phyloP scores from a whole-genome alignment of 352 stramenopile species.

The Elongisporangium prolatum region DNA sequence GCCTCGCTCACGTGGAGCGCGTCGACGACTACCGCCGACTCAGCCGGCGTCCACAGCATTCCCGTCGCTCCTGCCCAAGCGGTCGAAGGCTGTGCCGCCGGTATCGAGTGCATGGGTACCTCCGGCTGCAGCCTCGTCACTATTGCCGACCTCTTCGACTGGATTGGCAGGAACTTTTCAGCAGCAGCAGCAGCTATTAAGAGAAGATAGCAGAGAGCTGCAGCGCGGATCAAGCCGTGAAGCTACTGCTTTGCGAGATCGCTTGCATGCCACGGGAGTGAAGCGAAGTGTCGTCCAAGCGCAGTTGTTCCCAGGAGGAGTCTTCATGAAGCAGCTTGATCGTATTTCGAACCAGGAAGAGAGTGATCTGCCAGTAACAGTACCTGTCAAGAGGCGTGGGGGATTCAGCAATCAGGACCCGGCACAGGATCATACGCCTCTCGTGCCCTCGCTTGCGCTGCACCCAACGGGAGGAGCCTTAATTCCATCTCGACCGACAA shows the following conservation, averaged over 20 bases:
- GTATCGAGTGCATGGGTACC: background rate
- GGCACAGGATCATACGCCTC: constrained; percentile 14
- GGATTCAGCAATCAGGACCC: constrained; percentile 9
- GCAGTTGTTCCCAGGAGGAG: constrained; percentile 27
- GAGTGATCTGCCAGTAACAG: constrained; percentile 11
- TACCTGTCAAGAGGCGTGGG: constrained; percentile 6
- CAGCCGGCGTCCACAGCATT: constrained; percentile 11
- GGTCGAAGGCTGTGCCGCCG: background rate
- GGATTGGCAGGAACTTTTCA: background rate
- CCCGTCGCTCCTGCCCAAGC: constrained; percentile 5
- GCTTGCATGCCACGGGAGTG: constrained; percentile 54
- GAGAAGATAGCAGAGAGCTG: background rate
- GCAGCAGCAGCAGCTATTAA: background rate
- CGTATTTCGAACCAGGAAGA: background rate
- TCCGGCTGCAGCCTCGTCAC: background rate
- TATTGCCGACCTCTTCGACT: background rate
- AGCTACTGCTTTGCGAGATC: constrained; percentile 18
- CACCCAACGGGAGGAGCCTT: constrained; percentile 25
- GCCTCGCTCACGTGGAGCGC: constrained; percentile 25
- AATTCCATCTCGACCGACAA: constrained; percentile 45
- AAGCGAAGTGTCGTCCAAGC: constrained; percentile 55
- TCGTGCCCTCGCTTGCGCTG: constrained; percentile 24
- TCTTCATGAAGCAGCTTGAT: background rate
- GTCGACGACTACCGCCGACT: constrained; percentile 12
- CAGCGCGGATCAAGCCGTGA: background rate